Evolutionary conservation across 2,329 filamentous ascomycete genomes (phyloP).

Genomic region (Trichoderma hamatum): DNA sequence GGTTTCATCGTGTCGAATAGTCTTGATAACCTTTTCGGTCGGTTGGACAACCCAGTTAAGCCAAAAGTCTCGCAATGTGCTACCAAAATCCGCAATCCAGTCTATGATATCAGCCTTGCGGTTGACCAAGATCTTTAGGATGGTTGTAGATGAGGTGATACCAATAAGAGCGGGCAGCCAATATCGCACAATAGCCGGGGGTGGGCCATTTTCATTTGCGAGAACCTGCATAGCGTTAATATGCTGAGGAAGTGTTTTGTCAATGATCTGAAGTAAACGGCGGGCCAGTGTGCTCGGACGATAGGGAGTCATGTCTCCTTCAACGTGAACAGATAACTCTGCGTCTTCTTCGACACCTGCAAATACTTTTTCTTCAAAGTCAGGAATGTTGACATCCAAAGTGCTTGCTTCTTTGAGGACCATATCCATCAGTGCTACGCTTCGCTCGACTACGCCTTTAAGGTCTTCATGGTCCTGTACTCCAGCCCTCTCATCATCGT

Average conservation of each 20-base stretch:
- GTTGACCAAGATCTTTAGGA: constrained; percentile 77
- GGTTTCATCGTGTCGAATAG: constrained; percentile 87
- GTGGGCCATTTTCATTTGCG: constrained; percentile 70
- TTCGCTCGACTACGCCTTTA: constrained; percentile 77
- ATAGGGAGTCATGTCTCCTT: constrained; percentile 48
- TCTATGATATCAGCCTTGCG: constrained; percentile 74
- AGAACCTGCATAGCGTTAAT: constrained; percentile 57
- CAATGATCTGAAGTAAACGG: constrained; percentile 70
- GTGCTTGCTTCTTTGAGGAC: constrained; percentile 73
- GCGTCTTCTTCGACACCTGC: constrained; percentile 63
- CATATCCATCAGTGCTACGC: constrained; percentile 82
- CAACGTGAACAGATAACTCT: constrained; percentile 57
- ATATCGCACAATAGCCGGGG: constrained; percentile 75
- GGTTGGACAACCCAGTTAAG: constrained; percentile 94
- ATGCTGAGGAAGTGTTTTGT: constrained; percentile 69
- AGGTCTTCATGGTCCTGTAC: constrained; percentile 55
- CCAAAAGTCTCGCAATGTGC: constrained; percentile 87
- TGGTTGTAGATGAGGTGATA: constrained; percentile 80
- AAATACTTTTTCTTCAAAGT: constrained; percentile 69
- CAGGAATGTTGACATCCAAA: constrained; percentile 62
- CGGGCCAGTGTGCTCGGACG: constrained; percentile 65
- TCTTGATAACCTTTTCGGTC: constrained; percentile 78
- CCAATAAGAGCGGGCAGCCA: constrained; percentile 78
- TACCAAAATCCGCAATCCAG: constrained; percentile 79
- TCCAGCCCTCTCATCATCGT: constrained; percentile 60